phyloP scores from a whole-genome alignment of 2,329 filamentous ascomycete species.

The Epichloe hybrida region DNA sequence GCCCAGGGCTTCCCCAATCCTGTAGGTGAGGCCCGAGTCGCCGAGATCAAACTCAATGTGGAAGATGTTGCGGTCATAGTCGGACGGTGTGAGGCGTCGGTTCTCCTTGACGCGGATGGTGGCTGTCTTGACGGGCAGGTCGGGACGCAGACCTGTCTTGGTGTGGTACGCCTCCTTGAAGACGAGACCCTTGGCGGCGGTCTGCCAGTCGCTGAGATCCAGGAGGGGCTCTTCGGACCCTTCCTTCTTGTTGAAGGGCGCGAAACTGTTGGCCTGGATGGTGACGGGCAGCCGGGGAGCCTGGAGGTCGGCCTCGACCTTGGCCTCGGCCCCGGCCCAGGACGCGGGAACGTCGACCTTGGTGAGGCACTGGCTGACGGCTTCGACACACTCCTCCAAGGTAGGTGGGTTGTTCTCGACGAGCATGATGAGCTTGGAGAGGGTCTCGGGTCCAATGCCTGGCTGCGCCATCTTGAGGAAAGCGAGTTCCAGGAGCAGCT shows the following conservation, averaged over 20 bases:
- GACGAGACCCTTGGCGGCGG: conserved; percentile 70
- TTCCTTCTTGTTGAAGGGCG: conserved; percentile 63
- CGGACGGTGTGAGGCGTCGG: conserved; percentile 72
- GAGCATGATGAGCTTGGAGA: conserved; percentile 51
- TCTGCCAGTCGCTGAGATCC: conserved; percentile 61
- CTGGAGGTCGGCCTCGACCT: conserved; percentile 36
- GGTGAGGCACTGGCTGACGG: conserved; percentile 55
- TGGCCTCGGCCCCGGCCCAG: conserved; percentile 70
- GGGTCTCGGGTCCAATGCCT: conserved; percentile 44
- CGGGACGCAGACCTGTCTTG: conserved; percentile 61
- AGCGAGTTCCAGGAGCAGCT: conserved; percentile 61
- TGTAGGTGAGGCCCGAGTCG: conserved; percentile 80
- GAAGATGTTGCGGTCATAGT: conserved; percentile 98
- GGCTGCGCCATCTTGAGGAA: conserved; percentile 70
- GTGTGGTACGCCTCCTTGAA: conserved; percentile 94
- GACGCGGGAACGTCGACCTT: conserved; percentile 61
- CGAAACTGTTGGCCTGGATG: conserved; percentile 70
- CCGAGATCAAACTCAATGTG: conserved; percentile 98
- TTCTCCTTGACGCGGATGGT: conserved; percentile 91
- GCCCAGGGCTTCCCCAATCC: conserved; percentile 92
- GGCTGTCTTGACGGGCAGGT: conserved; percentile 72
- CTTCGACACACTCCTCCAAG: conserved; percentile 46
- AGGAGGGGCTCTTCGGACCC: conserved; percentile 51
- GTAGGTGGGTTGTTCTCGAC: conserved; percentile 39
- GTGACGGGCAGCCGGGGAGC: conserved; percentile 43